Base-by-base conservation (phyloP, 768 basidiomycete species). In the Russula earlei region DNA sequence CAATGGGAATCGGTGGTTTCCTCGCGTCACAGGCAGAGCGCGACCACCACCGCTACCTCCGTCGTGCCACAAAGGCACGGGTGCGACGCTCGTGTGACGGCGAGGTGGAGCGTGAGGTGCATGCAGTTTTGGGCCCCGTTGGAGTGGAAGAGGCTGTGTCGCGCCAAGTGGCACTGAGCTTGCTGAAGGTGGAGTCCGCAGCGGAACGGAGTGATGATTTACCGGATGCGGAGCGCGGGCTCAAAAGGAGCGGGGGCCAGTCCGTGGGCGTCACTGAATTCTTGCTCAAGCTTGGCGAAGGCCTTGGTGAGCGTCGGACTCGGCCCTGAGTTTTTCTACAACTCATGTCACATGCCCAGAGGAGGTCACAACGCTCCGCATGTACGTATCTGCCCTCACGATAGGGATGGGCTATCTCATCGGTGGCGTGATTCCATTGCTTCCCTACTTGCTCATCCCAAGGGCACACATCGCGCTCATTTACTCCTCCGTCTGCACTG, bases 1-100 rank as follows among this genome's bases (percentile, higher is more conserved):
- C 89, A 2, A 99, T 99, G 95, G 96, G 96, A 58, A 88, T 99
- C 38, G 96, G 96, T 51, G 95, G 95, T 19, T 97, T 95, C 78
- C 84, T 99, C 47, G 93, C 93, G 3, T 92, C 94, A 1, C 91
- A 99, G 70, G 87, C 95, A 29, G 96, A 99, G 70, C 85, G 93
- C 44, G 95, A 97, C 68, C 88, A 96, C 70, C 94, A 86, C 68
- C 87, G 84, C 44, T 96, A 87, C 71, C 80, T 87, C 29, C 80
- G 76, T 27, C 76, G 79, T 37, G 79, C 84, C 58, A 94, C 91
- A 9, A 75, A 83, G 41, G 78, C 84, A 17, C 84, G 94, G 29
- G 93, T 98, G n/a, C 68, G 78, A 3, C 83, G 90, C 12, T 91
- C 87, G 53, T 99, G 96, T 67, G 81, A 83, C 9, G 92, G 92